Percentiles rank a stretch among this genome's conserved stretches.
Conservation (phyloP, 208 protist species). For the Trichomonas tenax region DNA sequence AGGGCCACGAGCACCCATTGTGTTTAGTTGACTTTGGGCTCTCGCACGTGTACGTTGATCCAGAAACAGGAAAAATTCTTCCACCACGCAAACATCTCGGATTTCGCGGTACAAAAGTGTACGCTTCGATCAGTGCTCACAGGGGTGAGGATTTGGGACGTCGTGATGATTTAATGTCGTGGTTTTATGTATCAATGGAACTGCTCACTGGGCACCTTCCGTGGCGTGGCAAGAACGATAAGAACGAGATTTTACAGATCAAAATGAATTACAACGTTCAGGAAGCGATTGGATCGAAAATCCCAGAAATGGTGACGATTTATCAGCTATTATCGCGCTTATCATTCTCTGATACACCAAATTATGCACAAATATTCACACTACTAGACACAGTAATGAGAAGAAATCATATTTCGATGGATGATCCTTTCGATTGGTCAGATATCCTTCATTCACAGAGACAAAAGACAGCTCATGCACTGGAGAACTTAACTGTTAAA, state of each 20-base stretch:
- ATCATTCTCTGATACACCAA: neutral
- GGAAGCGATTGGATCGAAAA: too few relatives aligned
- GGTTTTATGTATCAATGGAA: neutral
- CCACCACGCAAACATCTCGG: neutral
- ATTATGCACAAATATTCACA: neutral
- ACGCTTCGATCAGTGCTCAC: neutral
- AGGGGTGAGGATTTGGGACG: neutral
- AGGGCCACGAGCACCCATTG: neutral
- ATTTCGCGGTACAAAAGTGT: neutral
- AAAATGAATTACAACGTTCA: neutral
- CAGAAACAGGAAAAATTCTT: neutral
- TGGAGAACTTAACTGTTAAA: neutral
- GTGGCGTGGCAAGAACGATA: neutral
- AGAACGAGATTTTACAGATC: neutral
- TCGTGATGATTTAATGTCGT: neutral
- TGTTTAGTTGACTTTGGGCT: constrained; percentile 10
- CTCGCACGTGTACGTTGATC: neutral
- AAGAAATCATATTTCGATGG: neutral
- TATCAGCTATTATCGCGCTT: neutral
- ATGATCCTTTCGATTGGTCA: constrained; percentile 7
- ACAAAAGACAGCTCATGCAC: neutral
- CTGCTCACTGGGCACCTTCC: neutral
- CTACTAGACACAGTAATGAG: neutral
- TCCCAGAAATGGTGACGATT: neutral
- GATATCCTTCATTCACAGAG: neutral